A percentile compares a stretch with the other conserved stretches of the same genome.
Evolutionary conservation across 2,329 filamentous ascomycete species (phyloP).

Genomic region (Claviceps monticola): DNA sequence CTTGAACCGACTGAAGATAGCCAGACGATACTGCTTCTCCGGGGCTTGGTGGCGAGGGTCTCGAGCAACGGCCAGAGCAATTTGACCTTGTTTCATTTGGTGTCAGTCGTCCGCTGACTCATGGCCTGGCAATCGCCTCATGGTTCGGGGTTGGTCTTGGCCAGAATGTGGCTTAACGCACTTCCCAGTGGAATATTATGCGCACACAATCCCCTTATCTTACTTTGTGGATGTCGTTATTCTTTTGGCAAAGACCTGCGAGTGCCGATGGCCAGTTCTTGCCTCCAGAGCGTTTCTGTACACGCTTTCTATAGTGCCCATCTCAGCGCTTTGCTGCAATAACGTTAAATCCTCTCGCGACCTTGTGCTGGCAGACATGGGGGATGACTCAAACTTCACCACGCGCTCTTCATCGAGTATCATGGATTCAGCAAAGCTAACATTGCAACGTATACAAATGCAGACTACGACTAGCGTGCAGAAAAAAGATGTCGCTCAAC

Average conservation of each 20-base stretch:
- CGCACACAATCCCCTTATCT: not conserved
- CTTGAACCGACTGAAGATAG: not conserved
- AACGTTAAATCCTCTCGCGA: slow-evolving; percentile 20
- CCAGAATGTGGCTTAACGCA: not conserved
- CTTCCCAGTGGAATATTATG: not conserved
- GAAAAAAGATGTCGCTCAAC: slow-evolving; percentile 33
- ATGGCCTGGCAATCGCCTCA: slow-evolving; percentile 1
- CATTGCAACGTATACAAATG: slow-evolving; percentile 46
- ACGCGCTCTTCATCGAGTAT: slow-evolving; percentile 18
- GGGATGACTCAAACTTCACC: slow-evolving; percentile 15
- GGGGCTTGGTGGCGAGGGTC: slow-evolving; percentile 5
- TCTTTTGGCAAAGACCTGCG: not conserved
- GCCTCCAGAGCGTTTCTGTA: not conserved
- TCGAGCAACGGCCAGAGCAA: slow-evolving; percentile 5
- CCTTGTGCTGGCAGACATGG: slow-evolving; percentile 12
- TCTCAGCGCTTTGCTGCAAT: slow-evolving; percentile 9
- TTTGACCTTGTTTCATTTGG: slow-evolving; percentile 1
- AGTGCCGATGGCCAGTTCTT: not conserved
- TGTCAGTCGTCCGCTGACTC: not conserved
- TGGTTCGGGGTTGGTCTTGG: not conserved
- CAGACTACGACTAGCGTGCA: slow-evolving; percentile 43
- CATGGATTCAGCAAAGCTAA: slow-evolving; percentile 46
- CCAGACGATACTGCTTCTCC: slow-evolving; percentile 1
- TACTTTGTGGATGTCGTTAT: not conserved
- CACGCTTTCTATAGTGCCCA: not conserved